Evolutionary conservation across 768 basidiomycete species (phyloP), one percentile per base, ranked within the genome.

Genomic region (Boletus rubescentipes): DNA sequence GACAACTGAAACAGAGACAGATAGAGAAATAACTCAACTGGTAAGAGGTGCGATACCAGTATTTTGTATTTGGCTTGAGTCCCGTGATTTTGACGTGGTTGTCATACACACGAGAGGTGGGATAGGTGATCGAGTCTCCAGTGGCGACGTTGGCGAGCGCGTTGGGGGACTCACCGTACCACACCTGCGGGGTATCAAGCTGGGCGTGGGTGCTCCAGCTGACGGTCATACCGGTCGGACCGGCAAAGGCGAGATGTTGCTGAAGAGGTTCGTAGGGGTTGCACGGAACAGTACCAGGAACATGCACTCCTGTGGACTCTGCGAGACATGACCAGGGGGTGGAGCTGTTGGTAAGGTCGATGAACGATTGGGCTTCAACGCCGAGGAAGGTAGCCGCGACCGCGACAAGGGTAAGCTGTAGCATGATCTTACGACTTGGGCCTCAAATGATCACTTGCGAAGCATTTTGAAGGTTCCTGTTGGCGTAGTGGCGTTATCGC

Each of bases 81-180:
- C 60, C 64, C 6, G 60, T 66, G 31, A 67, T 30, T 43, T 57
- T 68, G 23, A 67, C 66, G 37, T 67, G 67, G 47, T 68, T 68
- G 47, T 67, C 57, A 18, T 60, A 67, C 18, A 68, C 67, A 43
- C 61, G 62, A 4, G 66, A 67, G 15, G 53, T 50, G 12, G 60
- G 58, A 45, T 66, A 68, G 4, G 66, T 67, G 42, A 41, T 49
- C 29, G 64, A 68, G 12, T 0, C 49, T 36, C 66, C 67, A 12
- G 48, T 52, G n/a, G 57, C 61, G 14, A 67, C 55, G 10, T 39
- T 64, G 16, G 52, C 57, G 32, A 67, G 59, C 2, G 57, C n/a
- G 18, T 29, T 39, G 0, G 64, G 66, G 16, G 55, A 57, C 26
- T 60, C 36, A 9, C 66, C 64, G 11, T 67, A 67, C 57, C 59